Evolutionary conservation across 306 rosid genomes (phyloP).

Genomic region (Quercus berberidifolia): DNA sequence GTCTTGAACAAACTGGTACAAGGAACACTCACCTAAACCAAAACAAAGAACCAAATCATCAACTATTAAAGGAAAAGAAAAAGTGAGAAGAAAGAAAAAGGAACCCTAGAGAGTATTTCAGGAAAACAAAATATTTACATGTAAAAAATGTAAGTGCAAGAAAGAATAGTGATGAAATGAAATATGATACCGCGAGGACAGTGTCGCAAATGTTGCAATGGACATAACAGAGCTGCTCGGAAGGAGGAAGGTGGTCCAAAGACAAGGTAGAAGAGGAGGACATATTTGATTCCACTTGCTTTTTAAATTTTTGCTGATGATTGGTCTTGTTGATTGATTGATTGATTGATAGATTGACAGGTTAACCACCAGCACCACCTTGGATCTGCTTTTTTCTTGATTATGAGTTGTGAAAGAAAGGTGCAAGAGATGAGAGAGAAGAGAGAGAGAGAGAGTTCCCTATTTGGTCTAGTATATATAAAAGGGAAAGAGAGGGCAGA

Average conservation of each 20-base stretch:
- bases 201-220: constrained; percentile 96
- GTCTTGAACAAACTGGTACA: constrained; percentile 94
- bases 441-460: constrained; percentile 24
- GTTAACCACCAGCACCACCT: constrained; percentile 95
- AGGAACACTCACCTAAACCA: constrained; percentile 82
- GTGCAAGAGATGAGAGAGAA: constrained; percentile 34
- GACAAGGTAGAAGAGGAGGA: constrained; percentile 78
- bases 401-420: constrained; percentile 71
- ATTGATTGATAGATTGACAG: constrained; percentile 93
- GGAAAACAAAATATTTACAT: neutral
- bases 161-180: neutral
- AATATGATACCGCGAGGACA: constrained; percentile 74
- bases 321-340: constrained; percentile 79
- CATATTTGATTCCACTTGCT: constrained; percentile 45
- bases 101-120: constrained; percentile 12
- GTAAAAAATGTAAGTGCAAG: neutral
- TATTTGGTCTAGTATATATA: constrained; percentile 49
- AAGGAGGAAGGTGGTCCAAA: constrained; percentile 84
- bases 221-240: constrained; percentile 98
- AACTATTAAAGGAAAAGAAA: neutral
- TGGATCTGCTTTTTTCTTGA: constrained; percentile 83
- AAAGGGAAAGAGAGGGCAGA: constrained; percentile 24
- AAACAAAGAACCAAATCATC: neutral
- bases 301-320: constrained; percentile 57
- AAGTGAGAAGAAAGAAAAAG: neutral